phyloP scores from a whole-genome alignment of 2,329 filamentous ascomycete genomes.

The Xylaria arbuscula region DNA sequence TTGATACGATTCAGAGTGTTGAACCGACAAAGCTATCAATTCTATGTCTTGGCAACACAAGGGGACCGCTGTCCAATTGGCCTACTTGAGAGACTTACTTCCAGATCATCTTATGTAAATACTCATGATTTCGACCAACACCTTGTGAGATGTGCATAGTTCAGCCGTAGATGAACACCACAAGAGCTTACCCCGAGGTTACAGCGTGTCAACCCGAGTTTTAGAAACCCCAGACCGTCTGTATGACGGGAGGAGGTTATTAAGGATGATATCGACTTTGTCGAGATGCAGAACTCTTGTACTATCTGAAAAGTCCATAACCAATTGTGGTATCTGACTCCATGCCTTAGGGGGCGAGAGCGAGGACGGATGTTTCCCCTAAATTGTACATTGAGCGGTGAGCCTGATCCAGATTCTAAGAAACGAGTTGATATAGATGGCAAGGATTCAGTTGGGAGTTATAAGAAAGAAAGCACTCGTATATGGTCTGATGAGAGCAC shows the following conservation, averaged over 20 bases:
- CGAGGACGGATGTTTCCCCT: conserved; percentile 17
- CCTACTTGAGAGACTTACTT: conserved; percentile 18
- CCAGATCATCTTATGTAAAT: background rate
- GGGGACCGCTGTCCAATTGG: conserved; percentile 27
- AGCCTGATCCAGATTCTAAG: background rate
- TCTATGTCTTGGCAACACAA: conserved; percentile 35
- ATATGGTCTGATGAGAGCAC: conserved; percentile 19
- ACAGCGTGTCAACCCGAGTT: conserved; percentile 19
- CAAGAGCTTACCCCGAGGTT: conserved; percentile 34
- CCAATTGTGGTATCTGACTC: conserved; percentile 27
- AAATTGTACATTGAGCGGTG: conserved; percentile 14
- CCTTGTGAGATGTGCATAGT: conserved; percentile 21
- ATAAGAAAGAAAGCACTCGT: conserved; percentile 23
- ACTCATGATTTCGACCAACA: background rate
- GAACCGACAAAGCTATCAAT: conserved; percentile 35
- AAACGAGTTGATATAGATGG: background rate
- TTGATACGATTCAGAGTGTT: conserved; percentile 32
- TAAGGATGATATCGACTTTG: conserved; percentile 25
- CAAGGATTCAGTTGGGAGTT: conserved; percentile 26
- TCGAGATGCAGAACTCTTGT: conserved; percentile 16
- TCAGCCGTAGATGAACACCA: conserved; percentile 33
- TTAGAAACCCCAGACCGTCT: conserved; percentile 13
- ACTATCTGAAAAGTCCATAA: conserved; percentile 24
- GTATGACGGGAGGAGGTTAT: conserved; percentile 32
- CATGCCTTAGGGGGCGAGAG: conserved; percentile 24